phyloP scores from a whole-genome alignment of 257 asterid genomes.

The Craterostigma plantagineum region DNA sequence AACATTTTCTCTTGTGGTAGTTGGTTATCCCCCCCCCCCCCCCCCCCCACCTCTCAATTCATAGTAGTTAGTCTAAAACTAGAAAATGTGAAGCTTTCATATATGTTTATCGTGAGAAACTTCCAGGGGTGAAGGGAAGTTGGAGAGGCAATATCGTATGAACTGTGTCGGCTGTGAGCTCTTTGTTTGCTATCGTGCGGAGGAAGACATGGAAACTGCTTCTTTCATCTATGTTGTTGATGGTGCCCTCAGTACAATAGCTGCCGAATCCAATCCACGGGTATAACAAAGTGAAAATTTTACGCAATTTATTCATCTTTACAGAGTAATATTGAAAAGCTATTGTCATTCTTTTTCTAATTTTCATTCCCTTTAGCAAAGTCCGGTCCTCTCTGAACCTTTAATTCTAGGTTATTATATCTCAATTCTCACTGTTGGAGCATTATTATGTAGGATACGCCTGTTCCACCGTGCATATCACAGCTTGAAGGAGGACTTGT shows the following conservation, averaged over 20 bases:
- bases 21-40: too few relatives aligned
- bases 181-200: slow-evolving; percentile 88
- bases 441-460: slow-evolving; percentile 96
- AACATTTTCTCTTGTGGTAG: too few relatives aligned
- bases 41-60: too few relatives aligned
- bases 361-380: too few relatives aligned
- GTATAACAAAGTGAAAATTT: slow-evolving; percentile 13
- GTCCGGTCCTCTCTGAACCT: background rate
- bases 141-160: slow-evolving; percentile 90
- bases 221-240: slow-evolving; percentile 71
- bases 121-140: slow-evolving; percentile 81
- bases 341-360: too few relatives aligned
- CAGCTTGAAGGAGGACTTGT: slow-evolving; percentile 93
- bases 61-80: too few relatives aligned
- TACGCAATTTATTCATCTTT: background rate
- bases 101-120: background rate
- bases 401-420: slow-evolving; percentile 1
- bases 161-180: slow-evolving; percentile 87
- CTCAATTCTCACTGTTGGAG: slow-evolving; percentile 7
- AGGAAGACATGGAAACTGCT: slow-evolving; percentile 71
- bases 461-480: slow-evolving; percentile 97
- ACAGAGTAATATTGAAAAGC: too few relatives aligned
- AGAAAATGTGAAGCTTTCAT: too few relatives aligned
- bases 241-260: slow-evolving; percentile 88
- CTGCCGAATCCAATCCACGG: slow-evolving; percentile 99